Evolutionary conservation across 176 grass and related monocot species (phyloP), one percentile per base, ranked within the genome.

Genomic region (Miscanthus lutarioriparius): DNA sequence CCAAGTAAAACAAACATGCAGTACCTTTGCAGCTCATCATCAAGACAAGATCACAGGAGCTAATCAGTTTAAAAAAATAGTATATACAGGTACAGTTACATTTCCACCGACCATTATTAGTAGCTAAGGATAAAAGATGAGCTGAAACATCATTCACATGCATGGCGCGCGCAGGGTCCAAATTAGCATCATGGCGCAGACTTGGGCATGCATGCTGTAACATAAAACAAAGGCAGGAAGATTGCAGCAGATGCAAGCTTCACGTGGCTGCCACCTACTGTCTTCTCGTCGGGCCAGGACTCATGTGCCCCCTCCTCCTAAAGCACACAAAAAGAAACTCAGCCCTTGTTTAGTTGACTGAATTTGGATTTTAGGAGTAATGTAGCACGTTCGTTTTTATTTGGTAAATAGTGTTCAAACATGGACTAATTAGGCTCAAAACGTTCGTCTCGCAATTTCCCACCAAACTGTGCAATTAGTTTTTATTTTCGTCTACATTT

Each of bases 231-330:
- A 33, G 85, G 63, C 73, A 66, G 27, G 67, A 90, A 38, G 88
- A 78, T 86, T 90, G 84, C 84, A 90, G 67, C 37, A 22, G 77
- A 79, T 78, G 84, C 88, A 86, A 83, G 6, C 72, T 76, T 83
- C 80, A 87, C 80, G 71, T 87, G 88, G 68, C 19, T 76, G 48
- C 71, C 79, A 82, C 85, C 79, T 37, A 45, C 37, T 70, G 41
- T 17, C 22, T 61, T 73, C 73, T 32, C 67, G 47, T 83, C 54
- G 35, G 85, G 5, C 19, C 45, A 58, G 59, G 63, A 47, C 68
- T 76, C 78, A 20, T 54, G 78, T 86, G 88, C 28, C 56, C 19
- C 72, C 22, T 44, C 38, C 39, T 65, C 26, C 47, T 82, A 82
- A 37, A 82, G 23, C 62, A 23, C 45, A 10, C 9, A 51, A 54